Evolutionary conservation across 2,329 filamentous ascomycete genomes (phyloP), one percentile per base, ranked within the genome.

Genomic region (Orbilia ellipsospora): DNA sequence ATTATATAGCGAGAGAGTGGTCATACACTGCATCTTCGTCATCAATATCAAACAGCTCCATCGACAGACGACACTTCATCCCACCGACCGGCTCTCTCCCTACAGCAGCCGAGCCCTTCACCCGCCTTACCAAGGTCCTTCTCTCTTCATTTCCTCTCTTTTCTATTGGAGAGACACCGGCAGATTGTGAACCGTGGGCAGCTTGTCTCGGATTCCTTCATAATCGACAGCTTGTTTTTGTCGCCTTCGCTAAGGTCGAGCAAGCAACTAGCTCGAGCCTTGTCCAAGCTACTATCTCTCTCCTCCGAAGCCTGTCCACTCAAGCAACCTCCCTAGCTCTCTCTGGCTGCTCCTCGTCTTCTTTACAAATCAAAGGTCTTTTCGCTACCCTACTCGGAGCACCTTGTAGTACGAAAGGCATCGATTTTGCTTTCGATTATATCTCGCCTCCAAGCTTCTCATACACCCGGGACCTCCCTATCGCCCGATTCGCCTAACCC

Each of bases 401-500:
- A n/a, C 7, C 20, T 15, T 5, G 16, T 50, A n/a, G 23, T 16
- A 36, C 28, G 31, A 36, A 36, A 36, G 31, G 31, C 31, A 36
- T 36, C 1, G 10, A 7, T 36, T 36, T 36, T 36, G 31, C 31
- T 36, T 10, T 36, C 31, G 31, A 36, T 36, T 36, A 36, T 36
- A 44, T 40, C 45, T 62, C 51, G 63, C 54, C 26, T 67, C 56
- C 54, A 26, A 64, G 52, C 44, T 36, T 56, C 31, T 42, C 13
- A 28, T 60, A 45, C 59, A 16, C 23, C 51, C n/a, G n/a, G 16
- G 51, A 16, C 54, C 28, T 65, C 51, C 52, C 44, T 28, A 15
- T 42, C 48, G 23, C 50, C 56, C 45, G 18, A 62, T 67, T 67
- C 69, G 69, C 59, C 50, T 51, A 65, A 51, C 68, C 40, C 59